Conservation (phyloP, 805 yeast genomes). For the Myxozyma melibiosi region DNA sequence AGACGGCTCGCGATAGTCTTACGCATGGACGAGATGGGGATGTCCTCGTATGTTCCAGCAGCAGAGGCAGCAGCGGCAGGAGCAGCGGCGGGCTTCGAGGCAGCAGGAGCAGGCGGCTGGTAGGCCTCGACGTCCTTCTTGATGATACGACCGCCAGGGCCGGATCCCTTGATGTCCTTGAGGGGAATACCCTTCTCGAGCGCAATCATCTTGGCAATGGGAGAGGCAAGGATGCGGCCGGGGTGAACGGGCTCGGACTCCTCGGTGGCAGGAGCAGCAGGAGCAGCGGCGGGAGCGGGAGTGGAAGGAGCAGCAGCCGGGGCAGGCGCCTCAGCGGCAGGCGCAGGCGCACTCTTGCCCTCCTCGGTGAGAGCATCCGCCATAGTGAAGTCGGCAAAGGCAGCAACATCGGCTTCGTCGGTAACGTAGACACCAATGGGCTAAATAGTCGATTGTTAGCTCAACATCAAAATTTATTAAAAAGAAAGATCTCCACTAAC, state of each 20-base stretch:
- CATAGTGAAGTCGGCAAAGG: constrained; percentile 81
- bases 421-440: constrained; percentile 98
- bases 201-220: constrained; percentile 90
- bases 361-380: constrained; percentile 59
- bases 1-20: constrained; percentile 89
- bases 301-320: constrained; percentile 46
- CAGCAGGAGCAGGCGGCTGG: constrained; percentile 48
- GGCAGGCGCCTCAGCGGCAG: constrained; percentile 43
- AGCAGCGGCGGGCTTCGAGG: constrained; percentile 38
- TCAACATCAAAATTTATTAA: not conserved
- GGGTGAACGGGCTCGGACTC: constrained; percentile 34
- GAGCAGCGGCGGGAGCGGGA: constrained; percentile 35
- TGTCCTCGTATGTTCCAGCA: constrained; percentile 69
- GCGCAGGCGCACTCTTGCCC: constrained; percentile 46
- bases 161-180: constrained; percentile 84
- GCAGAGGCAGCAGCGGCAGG: constrained; percentile 47
- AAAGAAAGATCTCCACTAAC: constrained; percentile 2
- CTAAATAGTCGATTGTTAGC: constrained; percentile 21
- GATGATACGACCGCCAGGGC: constrained; percentile 93
- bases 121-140: constrained; percentile 84
- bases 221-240: constrained; percentile 88
- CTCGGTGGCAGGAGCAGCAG: constrained; percentile 45
- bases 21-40: constrained; percentile 90
- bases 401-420: constrained; percentile 77
- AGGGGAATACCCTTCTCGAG: constrained; percentile 87